Conservation (phyloP, 2,329 filamentous ascomycete species). For the Colletotrichum echinochloae region DNA sequence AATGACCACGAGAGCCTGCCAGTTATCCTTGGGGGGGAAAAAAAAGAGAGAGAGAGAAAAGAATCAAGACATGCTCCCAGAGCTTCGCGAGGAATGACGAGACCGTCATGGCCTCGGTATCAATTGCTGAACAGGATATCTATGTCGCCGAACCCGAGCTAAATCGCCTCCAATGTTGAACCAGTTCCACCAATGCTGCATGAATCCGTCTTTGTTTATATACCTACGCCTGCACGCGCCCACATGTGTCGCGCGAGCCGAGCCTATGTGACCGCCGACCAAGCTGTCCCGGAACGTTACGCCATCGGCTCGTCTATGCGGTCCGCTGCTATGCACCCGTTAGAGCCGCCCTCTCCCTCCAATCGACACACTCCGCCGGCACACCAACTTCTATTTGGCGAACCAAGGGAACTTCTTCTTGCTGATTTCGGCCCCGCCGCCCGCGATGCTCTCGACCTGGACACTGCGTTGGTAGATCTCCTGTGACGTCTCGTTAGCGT, state of each 20-base stretch:
- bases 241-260: slow-evolving; percentile 25
- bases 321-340: slow-evolving; percentile 6
- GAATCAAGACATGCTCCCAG: background rate
- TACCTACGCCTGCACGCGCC: slow-evolving; percentile 32
- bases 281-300: slow-evolving; percentile 7
- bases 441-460: slow-evolving; percentile 65
- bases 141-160: slow-evolving; percentile 36
- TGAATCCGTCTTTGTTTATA: slow-evolving; percentile 28
- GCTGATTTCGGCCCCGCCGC: slow-evolving; percentile 58
- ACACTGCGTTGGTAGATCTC: slow-evolving; percentile 74
- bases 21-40: background rate
- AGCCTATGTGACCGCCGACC: background rate
- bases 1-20: background rate
- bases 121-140: slow-evolving; percentile 42
- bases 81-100: slow-evolving; percentile 21
- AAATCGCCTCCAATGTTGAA: slow-evolving; percentile 36
- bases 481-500: slow-evolving; percentile 53
- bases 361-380: slow-evolving; percentile 13
- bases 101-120: slow-evolving; percentile 20
- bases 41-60: background rate
- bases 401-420: slow-evolving; percentile 79
- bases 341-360: slow-evolving; percentile 4
- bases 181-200: slow-evolving; percentile 29
- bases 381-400: slow-evolving; percentile 57
- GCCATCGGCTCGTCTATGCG: slow-evolving; percentile 19